Evolutionary conservation across 78 protist genomes (phyloP).

Genomic region (Speleostelium caveatum): DNA sequence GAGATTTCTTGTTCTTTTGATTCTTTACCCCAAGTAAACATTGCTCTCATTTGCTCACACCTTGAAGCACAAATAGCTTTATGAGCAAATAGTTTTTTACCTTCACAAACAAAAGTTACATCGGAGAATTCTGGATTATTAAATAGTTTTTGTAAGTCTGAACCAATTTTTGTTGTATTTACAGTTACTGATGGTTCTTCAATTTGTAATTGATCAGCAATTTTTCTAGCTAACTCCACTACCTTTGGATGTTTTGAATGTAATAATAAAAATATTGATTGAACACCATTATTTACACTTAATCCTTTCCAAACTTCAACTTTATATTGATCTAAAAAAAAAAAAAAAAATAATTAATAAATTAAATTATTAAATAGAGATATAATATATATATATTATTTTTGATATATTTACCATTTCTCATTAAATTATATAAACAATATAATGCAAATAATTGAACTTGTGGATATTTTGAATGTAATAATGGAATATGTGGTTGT

Average conservation of each 20-base stretch:
- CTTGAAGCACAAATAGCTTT: constrained; percentile 74
- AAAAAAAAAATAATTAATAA: not conserved
- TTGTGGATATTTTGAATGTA: constrained; percentile 68
- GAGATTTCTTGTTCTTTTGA: constrained; percentile 57
- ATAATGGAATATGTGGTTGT: constrained; percentile 70
- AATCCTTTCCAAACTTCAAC: constrained; percentile 81
- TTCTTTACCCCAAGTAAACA: constrained; percentile 77
- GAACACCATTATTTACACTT: constrained; percentile 74
- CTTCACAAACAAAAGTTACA: constrained; percentile 61
- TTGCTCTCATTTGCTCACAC: constrained; percentile 66
- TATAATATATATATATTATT: not conserved
- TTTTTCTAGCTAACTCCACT: constrained; percentile 60
- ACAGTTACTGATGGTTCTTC: constrained; percentile 79
- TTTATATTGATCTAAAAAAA: constrained; percentile 65
- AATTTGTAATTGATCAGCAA: constrained; percentile 73
- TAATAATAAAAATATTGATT: constrained; percentile 41
- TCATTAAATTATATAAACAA: constrained; percentile 75
- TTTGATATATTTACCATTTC: constrained; percentile 37
- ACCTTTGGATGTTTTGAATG: constrained; percentile 65
- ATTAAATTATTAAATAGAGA: not conserved
- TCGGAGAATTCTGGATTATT: constrained; percentile 70
- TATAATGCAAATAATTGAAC: constrained; percentile 77
- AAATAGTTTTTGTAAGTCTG: constrained; percentile 53
- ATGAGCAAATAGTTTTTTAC: constrained; percentile 68
- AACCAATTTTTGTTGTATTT: constrained; percentile 71